A percentile compares a stretch with the other conserved stretches of the same genome.
These are phyloP conservation scores for Tuber aestivum DNA, from an alignment of 495 filamentous ascomycete species.

Conservation along the genomic window DNA sequence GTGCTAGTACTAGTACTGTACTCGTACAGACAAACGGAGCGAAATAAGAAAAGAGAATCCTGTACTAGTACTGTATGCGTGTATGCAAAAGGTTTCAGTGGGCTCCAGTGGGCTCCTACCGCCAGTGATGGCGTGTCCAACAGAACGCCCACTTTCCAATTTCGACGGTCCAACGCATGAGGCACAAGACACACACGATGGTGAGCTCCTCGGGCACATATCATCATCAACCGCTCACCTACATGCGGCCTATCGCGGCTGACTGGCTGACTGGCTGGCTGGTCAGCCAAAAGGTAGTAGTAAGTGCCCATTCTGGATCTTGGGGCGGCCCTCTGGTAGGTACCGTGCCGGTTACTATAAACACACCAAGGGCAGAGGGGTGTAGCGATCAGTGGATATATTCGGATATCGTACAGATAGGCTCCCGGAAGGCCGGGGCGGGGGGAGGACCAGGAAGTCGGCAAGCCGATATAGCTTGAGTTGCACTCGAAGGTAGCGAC, in stretches of 20 bases:
- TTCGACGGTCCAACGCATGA: neutral
- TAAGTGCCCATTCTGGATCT: neutral
- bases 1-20: no score
- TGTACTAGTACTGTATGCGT: no score
- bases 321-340: neutral
- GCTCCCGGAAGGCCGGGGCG: neutral
- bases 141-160: neutral
- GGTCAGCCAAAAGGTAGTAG: neutral
- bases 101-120: neutral
- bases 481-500: neutral
- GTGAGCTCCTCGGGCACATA: neutral
- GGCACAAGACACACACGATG: neutral
- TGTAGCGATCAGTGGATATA: neutral
- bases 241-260: neutral
- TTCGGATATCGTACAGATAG: neutral
- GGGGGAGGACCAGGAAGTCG: neutral
- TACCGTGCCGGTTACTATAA: no score
- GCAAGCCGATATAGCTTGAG: neutral
- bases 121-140: neutral
- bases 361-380: neutral
- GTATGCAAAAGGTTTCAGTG: no score
- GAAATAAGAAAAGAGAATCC: neutral
- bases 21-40: neutral
- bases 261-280: no score
- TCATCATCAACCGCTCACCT: neutral